Evolutionary conservation across 495 filamentous ascomycete species (phyloP).

Genomic region (Aspergillus carlsbadensis): DNA sequence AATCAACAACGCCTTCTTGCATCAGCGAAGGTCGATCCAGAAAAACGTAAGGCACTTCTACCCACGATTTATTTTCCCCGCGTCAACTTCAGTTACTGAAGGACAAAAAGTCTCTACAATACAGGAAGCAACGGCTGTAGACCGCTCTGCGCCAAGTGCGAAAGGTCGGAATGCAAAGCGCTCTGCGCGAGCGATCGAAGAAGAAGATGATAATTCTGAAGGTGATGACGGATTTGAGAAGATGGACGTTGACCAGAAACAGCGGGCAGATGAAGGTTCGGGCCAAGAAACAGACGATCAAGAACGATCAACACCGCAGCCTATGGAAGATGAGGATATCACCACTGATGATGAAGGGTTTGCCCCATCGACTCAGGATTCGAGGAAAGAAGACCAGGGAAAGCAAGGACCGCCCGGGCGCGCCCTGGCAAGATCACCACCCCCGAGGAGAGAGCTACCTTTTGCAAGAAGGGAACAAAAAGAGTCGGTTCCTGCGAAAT

Average conservation of each 20-base stretch:
- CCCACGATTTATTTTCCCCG: not conserved
- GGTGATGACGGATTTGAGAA: slow-evolving; percentile 55
- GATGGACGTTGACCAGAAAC: slow-evolving; percentile 56
- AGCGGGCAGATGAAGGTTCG: slow-evolving; percentile 20
- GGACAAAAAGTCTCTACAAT: slow-evolving; percentile 27
- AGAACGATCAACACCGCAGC: slow-evolving; percentile 35
- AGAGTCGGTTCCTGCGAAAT: slow-evolving; percentile 1
- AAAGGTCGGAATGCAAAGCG: slow-evolving; percentile 45
- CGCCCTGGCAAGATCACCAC: slow-evolving; percentile 20
- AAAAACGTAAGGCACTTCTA: slow-evolving; percentile 31
- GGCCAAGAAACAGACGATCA: slow-evolving; percentile 41
- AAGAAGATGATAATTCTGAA: slow-evolving; percentile 33
- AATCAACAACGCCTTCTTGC: slow-evolving; percentile 72
- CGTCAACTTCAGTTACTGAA: not conserved
- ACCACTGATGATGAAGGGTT: slow-evolving; percentile 37
- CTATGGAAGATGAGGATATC: slow-evolving; percentile 38
- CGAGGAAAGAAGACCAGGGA: not conserved
- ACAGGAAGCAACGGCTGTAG: slow-evolving; percentile 18
- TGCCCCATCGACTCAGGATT: not conserved
- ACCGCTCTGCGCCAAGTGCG: slow-evolving; percentile 9
- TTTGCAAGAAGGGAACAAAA: slow-evolving; percentile 25
- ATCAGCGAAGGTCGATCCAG: slow-evolving; percentile 55
- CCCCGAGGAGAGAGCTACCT: slow-evolving; percentile 40
- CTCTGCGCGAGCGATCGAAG: slow-evolving; percentile 15
- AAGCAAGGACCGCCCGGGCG: not conserved